Percentiles rank a stretch among this genome's conserved stretches.
These are phyloP conservation scores for Tolypocladium amazonense DNA, from an alignment of 2,329 filamentous ascomycete species.

Conservation along the genomic window DNA sequence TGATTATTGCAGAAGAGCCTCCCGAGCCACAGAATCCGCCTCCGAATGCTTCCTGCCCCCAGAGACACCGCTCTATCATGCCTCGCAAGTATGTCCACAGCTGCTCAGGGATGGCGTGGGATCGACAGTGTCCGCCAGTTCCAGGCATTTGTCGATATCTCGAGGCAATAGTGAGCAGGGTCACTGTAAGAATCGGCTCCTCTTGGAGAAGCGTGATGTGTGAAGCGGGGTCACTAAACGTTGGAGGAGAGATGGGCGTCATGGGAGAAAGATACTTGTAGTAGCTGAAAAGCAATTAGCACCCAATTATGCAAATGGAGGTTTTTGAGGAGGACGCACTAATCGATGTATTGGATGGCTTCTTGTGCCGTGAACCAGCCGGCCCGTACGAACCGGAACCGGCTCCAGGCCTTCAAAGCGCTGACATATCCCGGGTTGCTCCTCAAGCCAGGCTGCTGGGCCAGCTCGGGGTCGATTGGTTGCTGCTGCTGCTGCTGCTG, in stretches of 20 bases:
- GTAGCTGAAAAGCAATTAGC: constrained; percentile 46
- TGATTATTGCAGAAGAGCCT: constrained; percentile 25
- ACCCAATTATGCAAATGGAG: background rate
- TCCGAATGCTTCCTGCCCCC: constrained; percentile 93
- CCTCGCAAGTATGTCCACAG: constrained; percentile 89
- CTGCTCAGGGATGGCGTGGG: constrained; percentile 87
- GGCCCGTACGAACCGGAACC: constrained; percentile 88
- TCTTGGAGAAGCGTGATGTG: constrained; percentile 75
- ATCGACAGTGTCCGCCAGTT: constrained; percentile 70
- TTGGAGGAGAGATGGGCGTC: constrained; percentile 86
- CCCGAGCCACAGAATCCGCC: constrained; percentile 74
- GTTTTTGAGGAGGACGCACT: constrained; percentile 40
- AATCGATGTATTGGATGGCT: constrained; percentile 87
- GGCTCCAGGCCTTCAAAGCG: constrained; percentile 77
- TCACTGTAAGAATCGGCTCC: constrained; percentile 87
- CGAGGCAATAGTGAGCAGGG: constrained; percentile 82
- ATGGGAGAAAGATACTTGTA: constrained; percentile 85
- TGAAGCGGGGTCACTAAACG: constrained; percentile 72
- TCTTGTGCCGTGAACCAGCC: constrained; percentile 95
- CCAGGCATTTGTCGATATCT: constrained; percentile 74
- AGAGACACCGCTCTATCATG: constrained; percentile 91
- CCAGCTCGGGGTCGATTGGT: constrained; percentile 35
- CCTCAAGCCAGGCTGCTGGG: constrained; percentile 31
- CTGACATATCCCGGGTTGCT: constrained; percentile 49
- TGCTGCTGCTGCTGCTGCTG: constrained; percentile 9